These are phyloP conservation scores for Dictyostelium intermedium DNA, from an alignment of 78 protist genomes.

Conservation along the genomic window DNA sequence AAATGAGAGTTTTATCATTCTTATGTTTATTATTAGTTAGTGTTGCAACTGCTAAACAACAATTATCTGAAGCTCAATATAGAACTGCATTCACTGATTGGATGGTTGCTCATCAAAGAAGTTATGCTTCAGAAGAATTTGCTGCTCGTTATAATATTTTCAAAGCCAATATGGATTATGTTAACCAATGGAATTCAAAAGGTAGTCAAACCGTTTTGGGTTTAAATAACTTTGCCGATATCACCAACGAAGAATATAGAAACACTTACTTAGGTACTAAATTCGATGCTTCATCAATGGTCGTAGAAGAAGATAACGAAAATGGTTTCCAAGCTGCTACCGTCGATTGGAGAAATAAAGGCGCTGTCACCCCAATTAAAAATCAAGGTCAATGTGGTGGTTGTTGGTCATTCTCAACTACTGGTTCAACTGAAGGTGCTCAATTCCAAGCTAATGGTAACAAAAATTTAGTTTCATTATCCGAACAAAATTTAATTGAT, in stretches of 20 bases:
- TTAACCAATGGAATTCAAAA: slow-evolving; percentile 55
- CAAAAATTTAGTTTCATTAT: slow-evolving; percentile 36
- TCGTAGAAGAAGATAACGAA: not conserved
- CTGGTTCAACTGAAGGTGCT: slow-evolving; percentile 76
- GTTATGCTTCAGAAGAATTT: slow-evolving; percentile 29
- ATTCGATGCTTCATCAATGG: slow-evolving; percentile 2
- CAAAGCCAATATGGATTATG: slow-evolving; percentile 57
- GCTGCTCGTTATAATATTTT: slow-evolving; percentile 6
- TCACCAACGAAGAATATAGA: slow-evolving; percentile 53
- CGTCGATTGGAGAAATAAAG: slow-evolving; percentile 84
- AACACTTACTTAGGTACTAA: slow-evolving; percentile 33
- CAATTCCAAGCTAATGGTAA: slow-evolving; percentile 32
- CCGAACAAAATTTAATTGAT: slow-evolving; percentile 87
- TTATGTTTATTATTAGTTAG: not conserved
- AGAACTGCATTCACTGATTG: slow-evolving; percentile 30
- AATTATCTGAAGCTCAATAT: slow-evolving; percentile 7
- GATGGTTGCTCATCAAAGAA: slow-evolving; percentile 8
- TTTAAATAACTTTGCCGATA: slow-evolving; percentile 59
- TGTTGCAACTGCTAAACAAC: not conserved
- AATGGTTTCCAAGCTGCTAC: not conserved
- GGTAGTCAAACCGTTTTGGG: slow-evolving; percentile 55
- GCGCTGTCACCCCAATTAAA: slow-evolving; percentile 85
- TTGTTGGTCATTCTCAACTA: slow-evolving; percentile 91
- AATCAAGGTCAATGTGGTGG: slow-evolving; percentile 91
- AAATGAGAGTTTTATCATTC: not conserved